Evolutionary conservation across 345 rosid species (phyloP).

Genomic region (Cardamine occulta): DNA sequence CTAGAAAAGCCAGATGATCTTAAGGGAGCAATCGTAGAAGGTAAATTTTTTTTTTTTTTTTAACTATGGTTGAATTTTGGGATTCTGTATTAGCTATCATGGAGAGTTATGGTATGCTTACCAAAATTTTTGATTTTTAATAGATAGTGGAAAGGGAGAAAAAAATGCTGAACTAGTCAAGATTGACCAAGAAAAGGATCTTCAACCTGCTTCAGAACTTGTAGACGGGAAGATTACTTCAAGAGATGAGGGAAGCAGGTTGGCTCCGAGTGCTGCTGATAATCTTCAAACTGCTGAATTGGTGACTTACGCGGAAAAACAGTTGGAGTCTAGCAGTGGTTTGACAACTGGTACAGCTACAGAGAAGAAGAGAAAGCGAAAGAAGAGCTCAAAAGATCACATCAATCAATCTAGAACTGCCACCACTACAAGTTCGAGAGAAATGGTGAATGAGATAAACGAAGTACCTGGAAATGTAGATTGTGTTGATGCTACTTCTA

Average conservation of each 20-base stretch:
- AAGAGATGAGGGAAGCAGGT: constrained; percentile 14
- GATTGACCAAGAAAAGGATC: constrained; percentile 17
- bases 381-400: constrained; percentile 24
- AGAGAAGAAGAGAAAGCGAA: constrained; percentile 28
- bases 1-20: constrained; percentile 22
- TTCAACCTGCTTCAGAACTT: constrained; percentile 6
- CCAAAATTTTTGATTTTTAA: neutral
- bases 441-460: neutral
- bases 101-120: constrained; percentile 11
- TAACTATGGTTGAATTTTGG: neutral
- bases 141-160: constrained; percentile 10
- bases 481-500: neutral
- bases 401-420: constrained; percentile 1
- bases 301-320: neutral
- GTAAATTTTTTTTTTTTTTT: neutral
- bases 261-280: neutral
- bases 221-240: neutral
- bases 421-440: neutral
- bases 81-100: neutral
- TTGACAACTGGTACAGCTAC: constrained; percentile 24
- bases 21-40: neutral
- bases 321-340: constrained; percentile 21
- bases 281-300: neutral
- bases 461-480: neutral
- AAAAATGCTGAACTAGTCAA: neutral